phyloP scores from a whole-genome alignment of 108 stramenopile species.

The Pseudonitzschia multistriata region DNA sequence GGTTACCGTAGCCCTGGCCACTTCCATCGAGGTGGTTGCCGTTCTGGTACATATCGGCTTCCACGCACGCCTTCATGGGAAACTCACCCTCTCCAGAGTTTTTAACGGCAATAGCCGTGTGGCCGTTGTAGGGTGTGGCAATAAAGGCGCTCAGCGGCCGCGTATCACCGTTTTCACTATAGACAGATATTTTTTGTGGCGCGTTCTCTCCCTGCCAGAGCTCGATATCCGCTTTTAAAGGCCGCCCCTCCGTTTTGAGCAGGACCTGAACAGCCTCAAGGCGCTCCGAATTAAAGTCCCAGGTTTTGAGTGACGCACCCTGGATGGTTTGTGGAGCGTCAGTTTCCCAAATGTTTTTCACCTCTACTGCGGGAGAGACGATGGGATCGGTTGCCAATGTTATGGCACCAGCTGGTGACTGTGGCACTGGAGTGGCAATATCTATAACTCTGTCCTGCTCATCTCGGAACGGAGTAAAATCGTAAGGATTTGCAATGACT shows the following conservation, averaged over 20 bases:
- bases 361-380: background rate
- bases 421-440: conserved; percentile 11
- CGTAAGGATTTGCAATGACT: conserved; percentile 14
- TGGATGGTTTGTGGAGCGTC: conserved; percentile 49
- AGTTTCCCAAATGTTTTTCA: conserved; percentile 14
- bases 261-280: conserved; percentile 63
- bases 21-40: background rate
- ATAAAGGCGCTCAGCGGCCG: conserved; percentile 77
- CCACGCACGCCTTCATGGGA: conserved; percentile 71
- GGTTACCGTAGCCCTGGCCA: conserved; percentile 11
- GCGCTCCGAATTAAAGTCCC: conserved; percentile 55
- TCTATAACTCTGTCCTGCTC: background rate
- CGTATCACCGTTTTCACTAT: conserved; percentile 70
- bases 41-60: conserved; percentile 42
- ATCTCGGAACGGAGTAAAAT: conserved; percentile 2
- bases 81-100: conserved; percentile 85
- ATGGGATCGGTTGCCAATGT: background rate
- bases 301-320: conserved; percentile 72
- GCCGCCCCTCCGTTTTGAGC: conserved; percentile 74
- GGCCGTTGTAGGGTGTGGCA: conserved; percentile 68
- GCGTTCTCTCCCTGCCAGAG: conserved; percentile 79
- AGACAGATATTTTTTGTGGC: conserved; percentile 74
- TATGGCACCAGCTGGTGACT: conserved; percentile 1
- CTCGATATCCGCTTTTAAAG: conserved; percentile 69
- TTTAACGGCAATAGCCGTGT: conserved; percentile 69